Evolutionary conservation across 2,329 filamentous ascomycete genomes (phyloP), one percentile per base, ranked within the genome.

Genomic region (Elsinoe fawcettii): DNA sequence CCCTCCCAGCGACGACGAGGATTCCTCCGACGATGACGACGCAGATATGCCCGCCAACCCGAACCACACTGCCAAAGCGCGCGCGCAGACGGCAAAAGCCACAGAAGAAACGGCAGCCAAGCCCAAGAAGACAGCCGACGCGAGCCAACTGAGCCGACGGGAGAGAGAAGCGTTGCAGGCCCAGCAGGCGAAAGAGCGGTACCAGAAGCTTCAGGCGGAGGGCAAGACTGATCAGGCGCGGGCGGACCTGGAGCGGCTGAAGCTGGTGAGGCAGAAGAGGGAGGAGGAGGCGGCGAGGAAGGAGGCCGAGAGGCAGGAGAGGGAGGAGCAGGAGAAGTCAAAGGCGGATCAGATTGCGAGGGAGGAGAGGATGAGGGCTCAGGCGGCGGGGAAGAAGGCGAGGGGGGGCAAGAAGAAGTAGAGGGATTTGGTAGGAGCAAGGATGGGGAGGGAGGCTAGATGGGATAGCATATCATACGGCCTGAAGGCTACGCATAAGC

Each of bases 181-280:
- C 1, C 85, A 87, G 61, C 87, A 92, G 70, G 90, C 89, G 27
- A 91, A 90, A 71, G 91, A 96, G 77, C 81, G 85, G 64, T 96
- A 96, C 69, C 82, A 90, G 77, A 95, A 95, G 75, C 73, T 96
- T 66, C 92, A 96, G 67, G 88, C 90, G 58, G 87, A 90, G 68
- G 92, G 92, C 67, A 97, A 97, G 83, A 97, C 93, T 44, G 93
- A 99, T 60, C 88, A 96, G 78, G 91, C 92, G 49, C 87, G 89
- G 70, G 86, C 88, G 4, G 93, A 99, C 73, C 69, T 97, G 64
- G 92, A 90, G 59, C 82, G 93, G 57, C 75, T 99, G 67, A 84
- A 78, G 71, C 70, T 92, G 59, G 90, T 99, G 63, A 83, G 85
- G 49, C 89, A 96, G 79, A 87, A 90, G 75, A 83, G 93, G 62